These are phyloP conservation scores for Saussurea involucrata DNA, from an alignment of 129 eudicot species.

Conservation along the genomic window DNA sequence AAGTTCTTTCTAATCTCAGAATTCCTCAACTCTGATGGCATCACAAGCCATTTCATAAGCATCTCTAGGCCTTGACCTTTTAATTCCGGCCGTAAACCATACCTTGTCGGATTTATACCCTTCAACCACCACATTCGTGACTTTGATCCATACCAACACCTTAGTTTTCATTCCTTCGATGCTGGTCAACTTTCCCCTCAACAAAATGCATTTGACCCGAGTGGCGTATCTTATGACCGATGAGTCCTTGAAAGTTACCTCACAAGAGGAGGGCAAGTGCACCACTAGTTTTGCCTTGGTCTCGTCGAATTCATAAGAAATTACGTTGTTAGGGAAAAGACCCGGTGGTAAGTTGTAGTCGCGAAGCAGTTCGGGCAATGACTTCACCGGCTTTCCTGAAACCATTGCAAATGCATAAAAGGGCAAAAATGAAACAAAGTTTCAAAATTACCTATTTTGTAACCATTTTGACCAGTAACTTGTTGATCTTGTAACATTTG, in stretches of 20 bases:
- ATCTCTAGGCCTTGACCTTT: constrained; percentile 49
- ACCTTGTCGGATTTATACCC: constrained; percentile 59
- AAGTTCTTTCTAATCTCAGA: constrained; percentile 16
- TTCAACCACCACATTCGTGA: constrained; percentile 53
- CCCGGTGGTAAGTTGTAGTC: constrained; percentile 57
- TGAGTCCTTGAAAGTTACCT: constrained; percentile 53
- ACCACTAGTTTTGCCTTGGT: constrained; percentile 47
- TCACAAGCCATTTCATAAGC: constrained; percentile 40
- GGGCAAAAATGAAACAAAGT: background rate
- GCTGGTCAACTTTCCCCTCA: constrained; percentile 46
- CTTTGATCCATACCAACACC: constrained; percentile 58
- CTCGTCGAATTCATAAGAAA: constrained; percentile 55
- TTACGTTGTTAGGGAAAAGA: constrained; percentile 54
- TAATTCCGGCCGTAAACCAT: constrained; percentile 61
- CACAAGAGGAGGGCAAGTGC: constrained; percentile 50
- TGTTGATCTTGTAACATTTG: background rate
- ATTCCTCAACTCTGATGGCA: constrained; percentile 46
- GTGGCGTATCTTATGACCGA: constrained; percentile 51
- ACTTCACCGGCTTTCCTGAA: constrained; percentile 46
- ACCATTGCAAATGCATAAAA: background rate
- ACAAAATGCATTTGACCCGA: constrained; percentile 43
- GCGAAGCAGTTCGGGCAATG: constrained; percentile 50
- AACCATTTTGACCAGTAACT: background rate
- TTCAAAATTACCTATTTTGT: background rate
- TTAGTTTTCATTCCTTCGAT: constrained; percentile 67